A percentile compares a stretch with the other conserved stretches of the same genome.
Conservation (phyloP, 257 asterid species). For the Nicotiana attenuata region DNA sequence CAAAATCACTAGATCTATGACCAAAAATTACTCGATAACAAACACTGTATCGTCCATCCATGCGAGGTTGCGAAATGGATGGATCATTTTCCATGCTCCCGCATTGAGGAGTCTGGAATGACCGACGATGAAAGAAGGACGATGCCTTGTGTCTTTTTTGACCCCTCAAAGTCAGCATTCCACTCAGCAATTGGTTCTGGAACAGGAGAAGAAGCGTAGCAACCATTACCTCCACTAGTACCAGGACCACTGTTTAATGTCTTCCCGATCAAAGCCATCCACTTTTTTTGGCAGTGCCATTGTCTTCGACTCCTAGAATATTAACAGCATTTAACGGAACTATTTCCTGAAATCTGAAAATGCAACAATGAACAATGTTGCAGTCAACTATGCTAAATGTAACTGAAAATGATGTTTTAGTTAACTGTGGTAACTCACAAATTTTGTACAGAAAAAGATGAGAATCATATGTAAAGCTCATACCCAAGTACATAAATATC, state of each 20-base stretch:
- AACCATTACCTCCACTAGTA: constrained; percentile 34
- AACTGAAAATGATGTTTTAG: neutral
- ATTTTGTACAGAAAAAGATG: neutral
- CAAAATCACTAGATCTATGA: constrained; percentile 50
- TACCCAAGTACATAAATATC: constrained; percentile 31
- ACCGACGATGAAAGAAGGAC: constrained; percentile 57
- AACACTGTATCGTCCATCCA: constrained; percentile 73
- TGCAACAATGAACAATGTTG: neutral
- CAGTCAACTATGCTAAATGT: neutral
- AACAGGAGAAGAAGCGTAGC: constrained; percentile 61
- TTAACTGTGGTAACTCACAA: neutral
- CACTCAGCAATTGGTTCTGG: constrained; percentile 75
- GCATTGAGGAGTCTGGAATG: constrained; percentile 63
- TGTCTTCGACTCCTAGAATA: constrained; percentile 68
- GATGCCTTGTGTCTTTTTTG: constrained; percentile 41
- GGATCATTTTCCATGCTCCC: constrained; percentile 55
- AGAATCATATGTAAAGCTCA: neutral
- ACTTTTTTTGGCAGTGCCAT: constrained; percentile 58
- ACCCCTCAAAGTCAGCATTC: constrained; percentile 81
- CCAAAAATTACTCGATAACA: constrained; percentile 65
- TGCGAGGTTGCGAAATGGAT: constrained; percentile 43
- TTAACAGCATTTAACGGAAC: constrained; percentile 89
- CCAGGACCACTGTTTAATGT: constrained; percentile 72
- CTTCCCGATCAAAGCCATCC: constrained; percentile 62
- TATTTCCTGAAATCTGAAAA: constrained; percentile 72